Base-by-base conservation (phyloP, 306 rosid species). In the Quercus cerris region DNA sequence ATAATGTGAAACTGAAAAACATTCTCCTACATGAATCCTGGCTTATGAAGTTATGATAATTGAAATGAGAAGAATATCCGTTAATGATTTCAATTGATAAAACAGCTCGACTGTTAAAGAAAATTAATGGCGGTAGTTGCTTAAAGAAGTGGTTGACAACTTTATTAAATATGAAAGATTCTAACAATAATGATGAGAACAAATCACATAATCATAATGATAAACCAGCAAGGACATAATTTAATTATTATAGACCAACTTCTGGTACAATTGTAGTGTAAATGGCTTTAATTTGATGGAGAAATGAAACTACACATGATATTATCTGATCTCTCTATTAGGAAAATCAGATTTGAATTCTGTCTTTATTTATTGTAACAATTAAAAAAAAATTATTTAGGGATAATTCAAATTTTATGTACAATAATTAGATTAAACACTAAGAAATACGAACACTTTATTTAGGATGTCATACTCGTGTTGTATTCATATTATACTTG, bases 401-500 rank as follows among this genome's bases (percentile, higher is more conserved):
- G 0, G 54, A 17, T 49, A 49, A 10, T 11, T 0, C 54, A 49
- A 49, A 49, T 49, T 49, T 12, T 49, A 3, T 10, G 54, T 49
- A 49, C 4, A 13, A 49, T 12, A 49, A 49, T 49, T 49, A 49
- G 54, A 38, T 38, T 38, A 38, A 38, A 10, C 0, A 38, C 0
- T 38, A 38, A 0, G 0, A 38, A 38, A 38, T 38, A 38, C 0
- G 0, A 1, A 38, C 11, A 38, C 0, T 38, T 38, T 38, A 38
- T 38, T 38, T 38, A 38, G 0, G 0, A 0, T 38, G 3, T 38
- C 0, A 0, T 38, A 38, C 3, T 38, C 10, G 0, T 38, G 0
- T 8, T 0, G 0, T 38, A 38, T 0, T 0, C 0, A 41, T 41
- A 0, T 7, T 0, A 41, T 41, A 8, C 0, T 0, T 0, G 1